A percentile compares a stretch with the other conserved stretches of the same genome.
Evolutionary conservation across 805 yeast genomes (phyloP).

Genomic region (Wickerhamiella galacta): DNA sequence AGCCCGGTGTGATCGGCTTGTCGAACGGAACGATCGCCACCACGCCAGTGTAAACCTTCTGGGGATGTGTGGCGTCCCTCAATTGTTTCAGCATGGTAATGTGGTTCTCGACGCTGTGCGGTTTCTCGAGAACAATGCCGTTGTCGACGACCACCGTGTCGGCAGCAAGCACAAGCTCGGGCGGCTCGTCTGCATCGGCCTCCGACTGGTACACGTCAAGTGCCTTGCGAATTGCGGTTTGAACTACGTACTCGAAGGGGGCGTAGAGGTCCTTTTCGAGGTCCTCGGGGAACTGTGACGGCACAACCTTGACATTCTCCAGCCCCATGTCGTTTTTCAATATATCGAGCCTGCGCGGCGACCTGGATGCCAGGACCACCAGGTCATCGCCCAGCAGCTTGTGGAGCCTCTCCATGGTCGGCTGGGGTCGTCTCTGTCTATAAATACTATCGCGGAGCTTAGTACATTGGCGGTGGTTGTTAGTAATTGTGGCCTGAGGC

Average conservation of each 20-base stretch:
- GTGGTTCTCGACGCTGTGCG: conserved; percentile 37
- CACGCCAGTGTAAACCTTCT: conserved; percentile 39
- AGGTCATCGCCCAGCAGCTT: conserved; percentile 7
- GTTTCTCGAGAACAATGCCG: conserved; percentile 63
- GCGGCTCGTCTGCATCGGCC: conserved; percentile 21
- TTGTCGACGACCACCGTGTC: conserved; percentile 60
- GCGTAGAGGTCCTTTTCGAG: conserved; percentile 36
- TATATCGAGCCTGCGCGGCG: conserved; percentile 69
- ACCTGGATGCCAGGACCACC: conserved; percentile 63
- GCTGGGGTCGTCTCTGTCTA: too few species aligned
- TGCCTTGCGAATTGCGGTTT: conserved; percentile 57
- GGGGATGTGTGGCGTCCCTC: conserved; percentile 29
- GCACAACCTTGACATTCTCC: conserved; percentile 26
- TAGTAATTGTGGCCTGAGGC: too few species aligned
- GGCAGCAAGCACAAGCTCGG: conserved; percentile 34
- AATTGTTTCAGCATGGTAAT: conserved; percentile 32
- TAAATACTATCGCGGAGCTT: too few species aligned
- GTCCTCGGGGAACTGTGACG: conserved; percentile 65
- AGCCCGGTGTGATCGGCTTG: conserved; percentile 28
- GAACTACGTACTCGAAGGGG: conserved; percentile 45
- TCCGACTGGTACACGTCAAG: conserved; percentile 34
- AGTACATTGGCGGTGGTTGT: too few species aligned
- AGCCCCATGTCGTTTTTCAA: conserved; percentile 31
- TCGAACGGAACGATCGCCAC: conserved; percentile 29
- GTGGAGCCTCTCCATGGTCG: too few species aligned